phyloP scores from a whole-genome alignment of 2,329 filamentous ascomycete genomes.

The Uncinocarpus reesii region DNA sequence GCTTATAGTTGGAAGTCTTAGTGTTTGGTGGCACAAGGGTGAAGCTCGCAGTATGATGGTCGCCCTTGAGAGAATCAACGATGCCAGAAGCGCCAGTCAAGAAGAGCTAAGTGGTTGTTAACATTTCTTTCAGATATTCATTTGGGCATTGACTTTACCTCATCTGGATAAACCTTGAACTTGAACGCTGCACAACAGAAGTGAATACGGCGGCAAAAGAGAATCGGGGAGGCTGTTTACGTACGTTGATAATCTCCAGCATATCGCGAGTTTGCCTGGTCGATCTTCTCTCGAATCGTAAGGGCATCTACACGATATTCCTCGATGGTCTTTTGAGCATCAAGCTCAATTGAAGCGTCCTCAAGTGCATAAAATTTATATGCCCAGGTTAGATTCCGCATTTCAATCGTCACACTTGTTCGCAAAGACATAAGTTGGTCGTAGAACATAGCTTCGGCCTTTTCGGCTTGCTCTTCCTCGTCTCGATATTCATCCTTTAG shows the following conservation, averaged over 20 bases:
- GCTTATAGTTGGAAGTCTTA: background rate
- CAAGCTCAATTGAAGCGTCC: background rate
- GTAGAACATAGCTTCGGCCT: conserved; percentile 4
- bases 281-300: background rate
- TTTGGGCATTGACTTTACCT: background rate
- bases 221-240: background rate
- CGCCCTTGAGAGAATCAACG: background rate
- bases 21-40: background rate
- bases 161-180: background rate
- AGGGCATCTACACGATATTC: background rate
- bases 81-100: background rate
- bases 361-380: conserved; percentile 2
- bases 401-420: conserved; percentile 4
- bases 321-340: background rate
- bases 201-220: too few species aligned
- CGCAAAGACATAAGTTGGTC: conserved; percentile 1
- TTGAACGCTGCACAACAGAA: background rate
- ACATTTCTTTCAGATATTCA: background rate
- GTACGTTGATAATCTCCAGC: background rate
- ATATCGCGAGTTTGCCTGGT: background rate
- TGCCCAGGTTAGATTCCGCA: conserved; percentile 1
- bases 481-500: background rate
- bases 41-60: background rate
- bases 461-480: background rate
- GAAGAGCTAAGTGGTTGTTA: background rate